Conservation (phyloP, 73 alveolate genomes). For the Halteria grandinella region DNA sequence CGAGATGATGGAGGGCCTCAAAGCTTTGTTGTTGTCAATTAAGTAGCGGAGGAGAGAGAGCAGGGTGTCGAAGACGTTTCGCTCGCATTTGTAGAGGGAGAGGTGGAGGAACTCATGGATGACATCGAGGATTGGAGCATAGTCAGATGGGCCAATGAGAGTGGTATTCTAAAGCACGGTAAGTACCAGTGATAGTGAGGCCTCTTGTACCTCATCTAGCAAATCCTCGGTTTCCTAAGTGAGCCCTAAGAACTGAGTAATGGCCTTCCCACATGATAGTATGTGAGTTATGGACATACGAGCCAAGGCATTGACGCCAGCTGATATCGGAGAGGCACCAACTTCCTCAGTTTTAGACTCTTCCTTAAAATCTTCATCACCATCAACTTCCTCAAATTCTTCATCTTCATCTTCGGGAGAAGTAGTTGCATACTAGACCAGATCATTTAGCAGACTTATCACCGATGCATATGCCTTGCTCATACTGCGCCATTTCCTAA, state of each 20-base stretch:
- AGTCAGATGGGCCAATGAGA: too few relatives aligned
- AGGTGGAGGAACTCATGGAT: too few relatives aligned
- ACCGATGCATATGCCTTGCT: not conserved
- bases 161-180: not conserved
- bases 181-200: not conserved
- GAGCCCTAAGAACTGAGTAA: conserved; percentile 4
- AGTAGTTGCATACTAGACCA: not conserved
- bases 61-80: too few relatives aligned
- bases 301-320: not conserved
- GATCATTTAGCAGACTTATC: conserved; percentile 5
- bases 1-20: too few relatives aligned
- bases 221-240: not conserved
- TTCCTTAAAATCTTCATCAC: conserved; percentile 6
- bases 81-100: too few relatives aligned
- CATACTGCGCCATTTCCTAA: not conserved
- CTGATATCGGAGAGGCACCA: not conserved
- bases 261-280: not conserved
- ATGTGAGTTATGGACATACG: too few relatives aligned
- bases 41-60: too few relatives aligned
- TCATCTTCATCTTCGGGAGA: conserved; percentile 2
- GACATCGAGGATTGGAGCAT: too few relatives aligned
- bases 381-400: conserved; percentile 25
- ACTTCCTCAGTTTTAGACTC: not conserved
- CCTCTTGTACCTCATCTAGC: conserved; percentile 8
- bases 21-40: too few relatives aligned